Conservation (phyloP, 495 filamentous ascomycete species). For the Cryomyces antarcticus region DNA sequence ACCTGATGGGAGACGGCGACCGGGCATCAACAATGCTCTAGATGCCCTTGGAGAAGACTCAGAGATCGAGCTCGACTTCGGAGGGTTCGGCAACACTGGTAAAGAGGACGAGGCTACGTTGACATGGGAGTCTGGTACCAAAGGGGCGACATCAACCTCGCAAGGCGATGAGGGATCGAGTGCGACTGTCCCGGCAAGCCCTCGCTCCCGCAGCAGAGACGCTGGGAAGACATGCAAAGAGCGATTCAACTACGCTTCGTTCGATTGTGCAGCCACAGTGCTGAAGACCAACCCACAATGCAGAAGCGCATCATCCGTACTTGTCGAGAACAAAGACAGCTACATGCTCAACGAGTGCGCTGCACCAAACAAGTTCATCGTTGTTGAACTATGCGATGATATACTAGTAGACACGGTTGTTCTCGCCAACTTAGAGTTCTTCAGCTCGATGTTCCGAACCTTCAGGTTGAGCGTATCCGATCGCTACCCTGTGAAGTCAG, state of each 20-base stretch:
- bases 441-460: constrained; percentile 82
- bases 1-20: constrained; percentile 24
- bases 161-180: constrained; percentile 16
- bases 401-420: constrained; percentile 92
- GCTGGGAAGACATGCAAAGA: constrained; percentile 91
- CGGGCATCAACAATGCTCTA: constrained; percentile 37
- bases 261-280: constrained; percentile 86
- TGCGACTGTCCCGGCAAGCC: constrained; percentile 25
- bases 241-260: constrained; percentile 89
- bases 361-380: constrained; percentile 75
- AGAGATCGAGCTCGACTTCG: constrained; percentile 83
- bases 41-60: constrained; percentile 69
- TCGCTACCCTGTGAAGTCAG: constrained; percentile 75
- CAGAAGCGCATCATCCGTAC: constrained; percentile 66
- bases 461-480: constrained; percentile 84
- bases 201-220: constrained; percentile 57
- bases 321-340: constrained; percentile 93
- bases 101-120: not conserved
- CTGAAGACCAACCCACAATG: constrained; percentile 72
- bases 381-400: constrained; percentile 77
- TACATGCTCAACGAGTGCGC: constrained; percentile 94
- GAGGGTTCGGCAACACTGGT: constrained; percentile 30
- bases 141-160: not conserved
- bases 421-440: constrained; percentile 95
- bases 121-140: not conserved